A percentile compares a stretch with the other conserved stretches of the same genome.
Conservation (phyloP, 257 asterid species). For the Nicotiana attenuata region DNA sequence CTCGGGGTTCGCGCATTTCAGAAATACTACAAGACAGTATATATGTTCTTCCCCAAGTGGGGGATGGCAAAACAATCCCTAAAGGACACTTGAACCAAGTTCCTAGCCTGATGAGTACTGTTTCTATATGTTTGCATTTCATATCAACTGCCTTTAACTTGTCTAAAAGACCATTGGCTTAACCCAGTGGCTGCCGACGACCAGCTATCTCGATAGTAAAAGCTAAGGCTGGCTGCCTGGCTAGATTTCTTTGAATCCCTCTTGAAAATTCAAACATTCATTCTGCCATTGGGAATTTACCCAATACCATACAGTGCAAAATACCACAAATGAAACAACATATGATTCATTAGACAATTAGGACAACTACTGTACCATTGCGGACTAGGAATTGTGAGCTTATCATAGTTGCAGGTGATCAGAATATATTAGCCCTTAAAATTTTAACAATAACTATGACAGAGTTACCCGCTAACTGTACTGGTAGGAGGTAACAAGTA, state of each 20-base stretch:
- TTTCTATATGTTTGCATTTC: background rate
- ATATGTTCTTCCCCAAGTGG: background rate
- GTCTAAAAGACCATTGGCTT: background rate
- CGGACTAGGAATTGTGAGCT: background rate
- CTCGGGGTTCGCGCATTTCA: background rate
- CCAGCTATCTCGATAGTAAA: background rate
- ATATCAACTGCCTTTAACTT: background rate
- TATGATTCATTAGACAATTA: background rate
- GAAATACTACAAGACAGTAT: background rate
- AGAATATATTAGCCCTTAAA: background rate
- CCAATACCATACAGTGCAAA: background rate
- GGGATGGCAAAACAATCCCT: background rate
- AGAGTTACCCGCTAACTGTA: background rate
- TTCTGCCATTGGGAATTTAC: background rate
- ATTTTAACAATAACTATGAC: background rate
- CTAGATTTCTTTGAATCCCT: background rate
- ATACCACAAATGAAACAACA: background rate
- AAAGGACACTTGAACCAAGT: background rate
- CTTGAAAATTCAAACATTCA: background rate
- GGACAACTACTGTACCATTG: background rate
- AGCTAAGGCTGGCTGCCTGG: background rate
- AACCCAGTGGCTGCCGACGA: background rate
- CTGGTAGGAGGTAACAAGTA: no score
- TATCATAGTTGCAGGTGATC: background rate
- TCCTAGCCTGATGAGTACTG: background rate